A percentile compares a stretch with the other conserved stretches of the same genome.
Conservation (phyloP, 345 rosid genomes). For the Populus tremula region DNA sequence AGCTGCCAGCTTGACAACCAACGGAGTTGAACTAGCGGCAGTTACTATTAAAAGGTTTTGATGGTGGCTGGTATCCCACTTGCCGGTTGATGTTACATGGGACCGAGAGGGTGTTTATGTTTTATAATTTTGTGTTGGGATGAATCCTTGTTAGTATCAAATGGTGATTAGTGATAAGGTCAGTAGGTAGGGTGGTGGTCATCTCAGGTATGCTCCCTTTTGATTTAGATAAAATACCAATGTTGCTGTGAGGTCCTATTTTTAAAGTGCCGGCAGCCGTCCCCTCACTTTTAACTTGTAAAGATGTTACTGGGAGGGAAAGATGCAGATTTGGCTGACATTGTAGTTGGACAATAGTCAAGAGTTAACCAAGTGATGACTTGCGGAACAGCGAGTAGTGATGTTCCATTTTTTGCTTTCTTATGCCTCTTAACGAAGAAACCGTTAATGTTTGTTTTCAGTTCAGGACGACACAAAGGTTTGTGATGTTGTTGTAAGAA, state of each 20-base stretch:
- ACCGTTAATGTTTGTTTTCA: not conserved
- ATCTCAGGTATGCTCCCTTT: not conserved
- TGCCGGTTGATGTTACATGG: not conserved
- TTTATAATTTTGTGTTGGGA: not conserved
- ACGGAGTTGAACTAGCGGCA: not conserved
- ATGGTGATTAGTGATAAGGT: not conserved
- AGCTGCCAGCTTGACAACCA: conserved; percentile 75
- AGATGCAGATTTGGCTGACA: conserved; percentile 18
- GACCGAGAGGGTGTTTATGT: not conserved
- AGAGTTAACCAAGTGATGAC: conserved; percentile 3
- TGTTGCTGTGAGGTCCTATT: conserved; percentile 12
- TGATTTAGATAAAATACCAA: conserved; percentile 1
- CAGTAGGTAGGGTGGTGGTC: not conserved
- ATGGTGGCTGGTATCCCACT: not conserved
- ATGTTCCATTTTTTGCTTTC: not conserved
- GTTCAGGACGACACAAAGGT: too few species aligned
- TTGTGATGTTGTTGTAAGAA: too few species aligned
- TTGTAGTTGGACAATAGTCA: not conserved
- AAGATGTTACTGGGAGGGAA: conserved; percentile 11
- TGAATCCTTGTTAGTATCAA: not conserved
- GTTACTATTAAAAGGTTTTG: not conserved
- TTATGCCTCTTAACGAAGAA: not conserved
- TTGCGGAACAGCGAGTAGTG: not conserved
- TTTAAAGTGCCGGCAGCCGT: conserved; percentile 12
- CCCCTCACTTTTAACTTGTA: conserved; percentile 16